Evolutionary conservation across 768 basidiomycete genomes (phyloP).

Genomic region (Lactarius sp.): DNA sequence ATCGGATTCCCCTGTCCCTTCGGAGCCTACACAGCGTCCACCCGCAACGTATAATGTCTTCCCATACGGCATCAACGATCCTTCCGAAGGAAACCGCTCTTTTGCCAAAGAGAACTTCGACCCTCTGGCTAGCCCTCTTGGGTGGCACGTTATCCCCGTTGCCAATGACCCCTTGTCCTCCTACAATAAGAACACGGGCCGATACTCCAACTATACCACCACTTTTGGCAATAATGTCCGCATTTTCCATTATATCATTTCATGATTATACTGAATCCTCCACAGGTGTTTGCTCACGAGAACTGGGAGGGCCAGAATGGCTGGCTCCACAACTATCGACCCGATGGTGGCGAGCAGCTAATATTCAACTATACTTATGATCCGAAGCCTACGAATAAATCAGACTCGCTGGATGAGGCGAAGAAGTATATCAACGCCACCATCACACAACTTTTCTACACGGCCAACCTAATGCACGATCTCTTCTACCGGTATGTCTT

Average conservation of each 20-base stretch:
- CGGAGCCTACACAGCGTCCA: conserved; percentile 28
- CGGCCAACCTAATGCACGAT: conserved; percentile 75
- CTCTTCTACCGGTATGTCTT: conserved; percentile 60
- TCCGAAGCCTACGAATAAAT: conserved; percentile 51
- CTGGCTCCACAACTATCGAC: conserved; percentile 74
- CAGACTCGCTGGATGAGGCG: conserved; percentile 65
- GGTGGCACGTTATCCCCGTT: conserved; percentile 87
- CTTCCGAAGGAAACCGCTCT: conserved; percentile 58
- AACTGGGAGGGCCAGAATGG: conserved; percentile 73
- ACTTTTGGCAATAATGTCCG: conserved; percentile 83
- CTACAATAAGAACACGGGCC: conserved; percentile 25
- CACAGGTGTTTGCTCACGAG: conserved; percentile 85
- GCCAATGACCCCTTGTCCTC: conserved; percentile 55
- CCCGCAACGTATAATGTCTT: conserved; percentile 62
- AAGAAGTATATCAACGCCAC: conserved; percentile 82
- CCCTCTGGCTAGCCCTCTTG: conserved; percentile 71
- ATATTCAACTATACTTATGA: conserved; percentile 72
- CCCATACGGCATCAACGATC: conserved; percentile 83
- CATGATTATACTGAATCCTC: neutral
- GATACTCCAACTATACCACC: conserved; percentile 57
- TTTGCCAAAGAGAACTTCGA: conserved; percentile 68
- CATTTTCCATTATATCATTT: conserved; percentile 19
- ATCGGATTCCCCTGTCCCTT: conserved; percentile 58
- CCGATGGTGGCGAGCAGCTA: conserved; percentile 52
- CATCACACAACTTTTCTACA: conserved; percentile 87